These are phyloP conservation scores for Hypoxylon sp. DNA, from an alignment of 2,329 filamentous ascomycete genomes.

Conservation along the genomic window DNA sequence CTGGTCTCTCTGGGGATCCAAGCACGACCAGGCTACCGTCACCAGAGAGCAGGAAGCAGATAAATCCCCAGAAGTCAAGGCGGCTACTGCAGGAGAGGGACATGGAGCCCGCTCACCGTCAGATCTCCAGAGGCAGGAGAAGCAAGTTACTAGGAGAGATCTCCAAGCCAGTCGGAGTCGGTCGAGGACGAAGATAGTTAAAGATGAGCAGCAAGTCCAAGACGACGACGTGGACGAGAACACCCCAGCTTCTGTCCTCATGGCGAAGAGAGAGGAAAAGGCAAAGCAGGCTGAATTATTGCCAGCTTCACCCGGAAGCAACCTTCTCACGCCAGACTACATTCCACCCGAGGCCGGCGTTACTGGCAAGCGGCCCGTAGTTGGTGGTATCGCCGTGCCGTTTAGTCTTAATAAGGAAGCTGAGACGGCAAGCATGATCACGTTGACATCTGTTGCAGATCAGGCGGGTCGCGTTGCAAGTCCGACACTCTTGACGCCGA, in stretches of 20 bases:
- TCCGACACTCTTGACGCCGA: slow-evolving; percentile 41
- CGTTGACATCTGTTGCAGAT: slow-evolving; percentile 59
- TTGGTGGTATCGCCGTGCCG: slow-evolving; percentile 75
- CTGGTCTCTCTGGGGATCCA: slow-evolving; percentile 89
- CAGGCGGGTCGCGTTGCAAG: slow-evolving; percentile 45
- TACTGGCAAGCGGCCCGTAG: slow-evolving; percentile 69
- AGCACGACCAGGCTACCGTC: slow-evolving; percentile 82
- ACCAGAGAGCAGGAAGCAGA: slow-evolving; percentile 63
- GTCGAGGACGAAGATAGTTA: slow-evolving; percentile 53
- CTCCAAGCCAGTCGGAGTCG: slow-evolving; percentile 47
- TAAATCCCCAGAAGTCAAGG: slow-evolving; percentile 45
- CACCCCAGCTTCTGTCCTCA: slow-evolving; percentile 54
- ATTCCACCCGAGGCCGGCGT: slow-evolving; percentile 57
- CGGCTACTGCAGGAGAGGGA: slow-evolving; percentile 52
- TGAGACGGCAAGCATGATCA: slow-evolving; percentile 75
- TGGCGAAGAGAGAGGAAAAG: slow-evolving; percentile 52
- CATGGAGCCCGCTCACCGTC: slow-evolving; percentile 52
- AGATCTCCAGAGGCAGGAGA: slow-evolving; percentile 52
- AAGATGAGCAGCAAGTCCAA: slow-evolving; percentile 53
- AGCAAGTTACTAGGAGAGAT: slow-evolving; percentile 35
- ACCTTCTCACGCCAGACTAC: slow-evolving; percentile 54
- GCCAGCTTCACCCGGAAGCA: slow-evolving; percentile 44
- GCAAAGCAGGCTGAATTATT: slow-evolving; percentile 44
- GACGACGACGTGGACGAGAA: slow-evolving; percentile 47
- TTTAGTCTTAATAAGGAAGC: slow-evolving; percentile 72